Evolutionary conservation across 164 flowering plant species (phyloP).

Genomic region (Euptelea pleiosperma): DNA sequence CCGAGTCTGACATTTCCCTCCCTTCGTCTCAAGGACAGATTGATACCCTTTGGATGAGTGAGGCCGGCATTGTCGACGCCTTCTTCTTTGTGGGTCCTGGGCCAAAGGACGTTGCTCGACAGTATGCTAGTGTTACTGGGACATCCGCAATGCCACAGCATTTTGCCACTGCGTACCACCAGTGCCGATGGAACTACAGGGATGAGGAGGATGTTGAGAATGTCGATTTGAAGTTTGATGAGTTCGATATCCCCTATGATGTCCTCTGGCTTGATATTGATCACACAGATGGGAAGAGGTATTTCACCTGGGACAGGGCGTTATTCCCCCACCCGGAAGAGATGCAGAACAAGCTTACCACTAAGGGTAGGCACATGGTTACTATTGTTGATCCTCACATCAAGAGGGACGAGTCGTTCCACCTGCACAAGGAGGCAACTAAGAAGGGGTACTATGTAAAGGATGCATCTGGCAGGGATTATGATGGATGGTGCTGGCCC

Average conservation of each 20-base stretch:
- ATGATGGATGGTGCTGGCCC: slow-evolving; percentile 99
- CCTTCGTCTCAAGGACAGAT: slow-evolving; percentile 57
- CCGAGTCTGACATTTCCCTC: slow-evolving; percentile 43
- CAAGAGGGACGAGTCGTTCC: slow-evolving; percentile 80
- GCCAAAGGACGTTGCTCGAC: slow-evolving; percentile 86
- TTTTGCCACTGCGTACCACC: slow-evolving; percentile 87
- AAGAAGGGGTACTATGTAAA: slow-evolving; percentile 81
- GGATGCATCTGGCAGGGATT: slow-evolving; percentile 83
- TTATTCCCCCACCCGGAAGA: slow-evolving; percentile 83
- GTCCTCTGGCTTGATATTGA: slow-evolving; percentile 99
- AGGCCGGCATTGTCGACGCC: slow-evolving; percentile 90
- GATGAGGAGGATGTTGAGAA: slow-evolving; percentile 93
- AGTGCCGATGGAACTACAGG: slow-evolving; percentile 96
- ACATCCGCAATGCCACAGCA: slow-evolving; percentile 76
- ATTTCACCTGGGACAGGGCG: slow-evolving; percentile 87
- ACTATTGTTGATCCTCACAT: slow-evolving; percentile 98
- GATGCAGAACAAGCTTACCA: slow-evolving; percentile 87
- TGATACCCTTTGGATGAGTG: slow-evolving; percentile 97
- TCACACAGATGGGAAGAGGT: slow-evolving; percentile 93
- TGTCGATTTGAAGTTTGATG: slow-evolving; percentile 91
- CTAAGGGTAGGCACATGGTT: slow-evolving; percentile 93
- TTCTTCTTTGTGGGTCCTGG: slow-evolving; percentile 93
- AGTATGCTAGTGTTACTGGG: slow-evolving; percentile 82
- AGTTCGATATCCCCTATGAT: slow-evolving; percentile 92
- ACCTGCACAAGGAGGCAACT: slow-evolving; percentile 84